These are phyloP conservation scores for Penicillium pancosmium DNA, from an alignment of 495 filamentous ascomycete species.

Conservation along the genomic window DNA sequence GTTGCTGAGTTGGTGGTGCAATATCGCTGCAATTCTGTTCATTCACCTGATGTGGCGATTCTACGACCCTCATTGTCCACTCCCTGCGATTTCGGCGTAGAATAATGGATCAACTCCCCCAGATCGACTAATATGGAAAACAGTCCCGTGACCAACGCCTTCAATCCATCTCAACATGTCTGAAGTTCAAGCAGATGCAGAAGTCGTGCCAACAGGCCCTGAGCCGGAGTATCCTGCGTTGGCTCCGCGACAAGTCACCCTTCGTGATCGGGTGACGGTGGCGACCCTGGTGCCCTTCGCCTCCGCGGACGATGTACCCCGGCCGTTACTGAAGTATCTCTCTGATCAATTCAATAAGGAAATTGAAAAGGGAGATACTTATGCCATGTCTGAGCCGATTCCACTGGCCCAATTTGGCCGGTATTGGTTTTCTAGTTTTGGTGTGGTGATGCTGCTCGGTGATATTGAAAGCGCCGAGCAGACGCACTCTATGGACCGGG, in stretches of 20 bases:
- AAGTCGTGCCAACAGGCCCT: conserved; percentile 45
- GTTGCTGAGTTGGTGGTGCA: conserved; percentile 11
- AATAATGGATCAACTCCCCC: not conserved
- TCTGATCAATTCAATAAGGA: conserved; percentile 88
- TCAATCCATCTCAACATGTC: conserved; percentile 63
- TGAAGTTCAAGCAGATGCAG: conserved; percentile 82
- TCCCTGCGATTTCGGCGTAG: not conserved
- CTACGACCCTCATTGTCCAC: not conserved
- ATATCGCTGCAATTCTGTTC: not conserved
- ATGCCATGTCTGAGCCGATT: conserved; percentile 86
- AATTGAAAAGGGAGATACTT: conserved; percentile 95
- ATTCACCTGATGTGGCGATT: not conserved
- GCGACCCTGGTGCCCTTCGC: conserved; percentile 90
- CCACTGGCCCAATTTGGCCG: conserved; percentile 72
- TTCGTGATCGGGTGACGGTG: conserved; percentile 85
- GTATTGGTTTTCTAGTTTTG: conserved; percentile 97
- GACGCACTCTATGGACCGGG: conserved; percentile 53
- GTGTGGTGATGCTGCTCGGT: conserved; percentile 89
- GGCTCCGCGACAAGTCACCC: conserved; percentile 78
- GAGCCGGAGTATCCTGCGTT: conserved; percentile 70
- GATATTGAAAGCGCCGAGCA: conserved; percentile 70
- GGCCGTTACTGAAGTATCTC: conserved; percentile 76
- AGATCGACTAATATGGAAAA: conserved; percentile 39
- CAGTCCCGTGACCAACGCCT: conserved; percentile 44
- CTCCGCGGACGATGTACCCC: conserved; percentile 71